A percentile compares a stretch with the other conserved stretches of the same genome.
These are phyloP conservation scores for Pythium insidiosum DNA, from an alignment of 352 stramenopile species.

Conservation along the genomic window DNA sequence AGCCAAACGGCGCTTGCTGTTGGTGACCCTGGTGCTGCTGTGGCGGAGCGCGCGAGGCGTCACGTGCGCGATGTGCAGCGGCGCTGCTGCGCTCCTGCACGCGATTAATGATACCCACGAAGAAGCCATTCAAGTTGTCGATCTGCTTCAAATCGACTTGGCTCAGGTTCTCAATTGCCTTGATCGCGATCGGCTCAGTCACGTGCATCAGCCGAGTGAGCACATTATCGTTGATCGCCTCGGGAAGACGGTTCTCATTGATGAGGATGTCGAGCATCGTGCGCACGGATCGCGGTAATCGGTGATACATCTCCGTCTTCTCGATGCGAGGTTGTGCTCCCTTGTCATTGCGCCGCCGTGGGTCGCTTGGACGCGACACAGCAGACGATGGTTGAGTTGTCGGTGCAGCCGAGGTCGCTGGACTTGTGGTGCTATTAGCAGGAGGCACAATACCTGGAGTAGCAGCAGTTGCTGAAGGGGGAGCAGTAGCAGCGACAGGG, in stretches of 20 bases:
- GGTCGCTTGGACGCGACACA: no score
- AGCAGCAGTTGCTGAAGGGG: no score
- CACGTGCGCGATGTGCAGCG: background rate
- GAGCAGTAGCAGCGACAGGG: no score
- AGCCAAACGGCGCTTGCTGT: background rate
- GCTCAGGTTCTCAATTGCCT: conserved; percentile 71
- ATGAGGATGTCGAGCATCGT: conserved; percentile 48
- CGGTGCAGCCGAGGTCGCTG: no score
- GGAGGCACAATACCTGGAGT: no score
- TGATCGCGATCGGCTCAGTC: conserved; percentile 48
- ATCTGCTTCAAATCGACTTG: conserved; percentile 68
- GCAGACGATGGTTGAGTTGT: no score
- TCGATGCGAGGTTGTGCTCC: no score
- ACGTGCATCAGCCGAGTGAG: conserved; percentile 60
- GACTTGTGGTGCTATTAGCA: no score
- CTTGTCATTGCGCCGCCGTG: no score
- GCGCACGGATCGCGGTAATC: conserved; percentile 35
- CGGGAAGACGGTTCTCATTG: conserved; percentile 34
- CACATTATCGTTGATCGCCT: conserved; percentile 73
- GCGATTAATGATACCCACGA: conserved; percentile 81
- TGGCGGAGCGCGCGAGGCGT: background rate
- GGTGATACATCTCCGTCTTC: conserved; percentile 51
- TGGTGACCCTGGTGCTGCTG: background rate
- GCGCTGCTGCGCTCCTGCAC: conserved; percentile 57
- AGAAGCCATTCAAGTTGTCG: conserved; percentile 70